Percentiles rank a stretch among this genome's conserved stretches.
These are phyloP conservation scores for Paratinospora sagittata DNA, from an alignment of 164 flowering plant species.

Conservation along the genomic window DNA sequence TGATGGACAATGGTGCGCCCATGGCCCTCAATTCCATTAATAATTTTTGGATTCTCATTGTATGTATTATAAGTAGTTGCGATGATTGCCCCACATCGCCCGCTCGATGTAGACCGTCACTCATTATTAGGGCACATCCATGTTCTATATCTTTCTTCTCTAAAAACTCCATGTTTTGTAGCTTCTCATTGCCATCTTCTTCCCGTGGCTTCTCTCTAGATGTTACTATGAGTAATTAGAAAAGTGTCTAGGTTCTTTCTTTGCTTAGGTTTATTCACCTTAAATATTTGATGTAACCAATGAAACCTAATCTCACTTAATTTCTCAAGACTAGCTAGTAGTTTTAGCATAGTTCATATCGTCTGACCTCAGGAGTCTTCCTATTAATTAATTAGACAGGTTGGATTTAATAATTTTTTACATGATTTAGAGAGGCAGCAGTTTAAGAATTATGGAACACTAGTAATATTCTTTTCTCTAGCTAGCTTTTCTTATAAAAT, in stretches of 20 bases:
- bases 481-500: neutral
- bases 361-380: neutral
- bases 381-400: neutral
- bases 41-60: neutral
- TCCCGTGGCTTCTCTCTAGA: neutral
- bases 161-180: constrained; percentile 14
- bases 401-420: neutral
- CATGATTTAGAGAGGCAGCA: neutral
- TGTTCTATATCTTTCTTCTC: neutral
- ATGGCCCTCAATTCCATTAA: neutral
- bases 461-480: neutral
- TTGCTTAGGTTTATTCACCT: constrained; percentile 19
- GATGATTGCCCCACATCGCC: neutral
- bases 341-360: constrained; percentile 19
- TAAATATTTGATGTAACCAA: constrained; percentile 10
- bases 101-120: constrained; percentile 15
- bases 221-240: neutral
- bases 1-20: neutral
- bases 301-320: constrained; percentile 11
- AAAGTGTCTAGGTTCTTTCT: neutral
- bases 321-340: neutral
- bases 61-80: neutral
- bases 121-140: neutral
- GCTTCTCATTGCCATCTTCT: constrained; percentile 12
- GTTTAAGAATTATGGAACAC: neutral